Conservation (phyloP, 306 rosid genomes). For the Purshia tridentata region DNA sequence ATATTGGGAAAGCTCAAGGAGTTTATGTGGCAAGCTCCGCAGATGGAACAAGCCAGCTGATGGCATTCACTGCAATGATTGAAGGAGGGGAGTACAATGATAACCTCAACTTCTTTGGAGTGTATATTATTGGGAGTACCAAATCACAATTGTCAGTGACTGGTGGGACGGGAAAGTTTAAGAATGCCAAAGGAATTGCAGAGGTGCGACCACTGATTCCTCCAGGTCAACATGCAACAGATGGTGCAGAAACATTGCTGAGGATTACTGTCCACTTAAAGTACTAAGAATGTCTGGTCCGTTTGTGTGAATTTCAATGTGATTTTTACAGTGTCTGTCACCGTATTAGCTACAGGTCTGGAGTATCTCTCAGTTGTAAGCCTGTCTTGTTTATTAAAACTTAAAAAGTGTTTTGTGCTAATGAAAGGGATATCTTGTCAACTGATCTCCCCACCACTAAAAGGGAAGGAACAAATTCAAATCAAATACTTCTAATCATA, state of each 20-base stretch:
- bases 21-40: slow-evolving; percentile 93
- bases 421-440: neutral
- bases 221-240: slow-evolving; percentile 78
- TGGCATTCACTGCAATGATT: slow-evolving; percentile 79
- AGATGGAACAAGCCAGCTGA: slow-evolving; percentile 83
- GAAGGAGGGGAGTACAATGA: slow-evolving; percentile 97
- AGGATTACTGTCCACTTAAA: slow-evolving; percentile 62
- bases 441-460: neutral
- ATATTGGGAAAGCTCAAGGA: slow-evolving; percentile 79
- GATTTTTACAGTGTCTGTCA: slow-evolving; percentile 3
- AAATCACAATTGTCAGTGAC: slow-evolving; percentile 69
- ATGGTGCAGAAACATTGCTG: slow-evolving; percentile 90
- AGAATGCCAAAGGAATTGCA: slow-evolving; percentile 80
- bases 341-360: neutral
- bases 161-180: slow-evolving; percentile 90
- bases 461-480: neutral
- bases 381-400: slow-evolving; percentile 10
- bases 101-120: slow-evolving; percentile 76
- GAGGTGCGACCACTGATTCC: slow-evolving; percentile 78
- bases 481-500: neutral
- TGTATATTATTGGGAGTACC: slow-evolving; percentile 71
- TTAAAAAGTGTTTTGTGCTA: neutral
- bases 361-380: slow-evolving; percentile 18
- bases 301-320: slow-evolving; percentile 17
- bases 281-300: slow-evolving; percentile 36